Percentiles rank a stretch among this genome's conserved stretches.
phyloP scores from a whole-genome alignment of 148 eudicot genomes.

The Amaranthus cruentus region DNA sequence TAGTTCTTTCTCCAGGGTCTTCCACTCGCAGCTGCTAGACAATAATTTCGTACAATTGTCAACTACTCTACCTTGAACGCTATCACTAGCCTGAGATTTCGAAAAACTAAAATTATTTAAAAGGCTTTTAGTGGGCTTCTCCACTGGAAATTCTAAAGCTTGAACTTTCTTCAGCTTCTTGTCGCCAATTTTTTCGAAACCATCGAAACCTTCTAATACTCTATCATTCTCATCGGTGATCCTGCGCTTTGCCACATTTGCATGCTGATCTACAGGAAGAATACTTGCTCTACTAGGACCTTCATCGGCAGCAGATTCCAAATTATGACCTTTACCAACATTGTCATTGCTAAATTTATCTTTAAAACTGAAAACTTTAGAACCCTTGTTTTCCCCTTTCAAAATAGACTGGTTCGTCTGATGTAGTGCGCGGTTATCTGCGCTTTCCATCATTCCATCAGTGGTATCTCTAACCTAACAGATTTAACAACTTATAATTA shows the following conservation, averaged over 20 bases:
- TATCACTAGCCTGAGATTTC: slow-evolving; percentile 14
- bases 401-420: slow-evolving; percentile 18
- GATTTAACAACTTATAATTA: neutral
- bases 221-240: slow-evolving; percentile 22
- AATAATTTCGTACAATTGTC: slow-evolving; percentile 23
- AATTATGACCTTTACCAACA: slow-evolving; percentile 6
- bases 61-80: slow-evolving; percentile 25
- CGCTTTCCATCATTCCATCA: slow-evolving; percentile 29
- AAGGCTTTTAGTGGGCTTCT: slow-evolving; percentile 6
- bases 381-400: slow-evolving; percentile 22
- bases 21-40: slow-evolving; percentile 46
- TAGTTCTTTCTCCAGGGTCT: slow-evolving; percentile 79
- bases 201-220: slow-evolving; percentile 24
- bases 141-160: slow-evolving; percentile 15
- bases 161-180: slow-evolving; percentile 39
- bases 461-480: slow-evolving; percentile 23
- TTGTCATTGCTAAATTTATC: slow-evolving; percentile 9
- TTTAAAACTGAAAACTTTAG: neutral
- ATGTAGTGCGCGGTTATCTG: slow-evolving; percentile 15
- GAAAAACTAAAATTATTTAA: slow-evolving; percentile 9
- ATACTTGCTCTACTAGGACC: slow-evolving; percentile 2
- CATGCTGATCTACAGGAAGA: slow-evolving; percentile 22
- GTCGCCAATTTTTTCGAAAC: slow-evolving; percentile 22
- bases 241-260: slow-evolving; percentile 32
- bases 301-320: slow-evolving; percentile 10